Conservation (phyloP, 208 protist genomes). For the Leptomonas pyrrhocoris region DNA sequence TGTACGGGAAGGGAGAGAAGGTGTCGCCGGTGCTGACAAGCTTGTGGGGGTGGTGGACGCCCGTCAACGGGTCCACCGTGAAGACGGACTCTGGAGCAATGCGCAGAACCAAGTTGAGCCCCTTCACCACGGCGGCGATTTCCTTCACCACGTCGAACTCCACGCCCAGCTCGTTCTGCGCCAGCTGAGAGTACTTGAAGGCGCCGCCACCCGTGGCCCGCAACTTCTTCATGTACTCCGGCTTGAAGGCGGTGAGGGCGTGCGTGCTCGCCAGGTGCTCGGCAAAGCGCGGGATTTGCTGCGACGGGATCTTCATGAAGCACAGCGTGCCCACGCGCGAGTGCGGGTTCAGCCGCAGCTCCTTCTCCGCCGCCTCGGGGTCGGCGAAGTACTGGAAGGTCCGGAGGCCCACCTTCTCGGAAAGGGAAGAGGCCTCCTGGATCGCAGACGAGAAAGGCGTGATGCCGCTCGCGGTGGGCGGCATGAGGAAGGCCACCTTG, state of each 20-base stretch:
- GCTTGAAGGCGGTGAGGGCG: constrained; percentile 44
- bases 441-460: constrained; percentile 40
- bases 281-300: constrained; percentile 76
- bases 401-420: constrained; percentile 61
- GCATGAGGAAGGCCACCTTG: constrained; percentile 87
- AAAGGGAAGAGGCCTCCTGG: constrained; percentile 79
- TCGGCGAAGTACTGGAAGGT: constrained; percentile 71
- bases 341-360: constrained; percentile 37
- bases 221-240: constrained; percentile 46
- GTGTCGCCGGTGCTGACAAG: constrained; percentile 43
- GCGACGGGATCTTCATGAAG: constrained; percentile 85
- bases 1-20: constrained; percentile 92
- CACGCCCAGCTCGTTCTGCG: constrained; percentile 48
- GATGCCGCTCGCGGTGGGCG: constrained; percentile 36
- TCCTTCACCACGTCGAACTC: constrained; percentile 88
- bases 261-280: constrained; percentile 51
- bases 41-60: constrained; percentile 66
- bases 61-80: constrained; percentile 72
- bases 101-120: constrained; percentile 81
- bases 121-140: constrained; percentile 90
- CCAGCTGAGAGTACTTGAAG: constrained; percentile 83
- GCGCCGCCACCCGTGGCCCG: constrained; percentile 91
- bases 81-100: constrained; percentile 82
- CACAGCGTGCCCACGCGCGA: constrained; percentile 74
- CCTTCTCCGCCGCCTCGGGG: constrained; percentile 34